Evolutionary conservation across 2,329 filamentous ascomycete genomes (phyloP).

Genomic region (Aspergillus sp.): DNA sequence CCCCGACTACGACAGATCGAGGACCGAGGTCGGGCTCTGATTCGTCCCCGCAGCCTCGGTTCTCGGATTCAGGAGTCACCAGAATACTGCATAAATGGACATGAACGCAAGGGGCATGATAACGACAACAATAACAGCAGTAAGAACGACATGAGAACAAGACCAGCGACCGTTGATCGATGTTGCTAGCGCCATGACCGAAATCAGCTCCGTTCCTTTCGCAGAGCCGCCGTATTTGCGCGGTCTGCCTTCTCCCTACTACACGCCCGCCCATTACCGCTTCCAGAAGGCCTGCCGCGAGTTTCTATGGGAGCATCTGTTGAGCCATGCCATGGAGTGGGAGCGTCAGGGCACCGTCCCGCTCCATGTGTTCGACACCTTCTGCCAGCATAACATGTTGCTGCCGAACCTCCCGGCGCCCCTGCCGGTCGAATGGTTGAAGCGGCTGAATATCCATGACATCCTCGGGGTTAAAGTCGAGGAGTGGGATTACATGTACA

Average conservation of each 20-base stretch:
- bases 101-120: neutral
- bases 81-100: neutral
- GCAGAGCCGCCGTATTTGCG: constrained; percentile 64
- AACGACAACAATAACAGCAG: neutral
- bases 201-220: constrained; percentile 49
- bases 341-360: constrained; percentile 58
- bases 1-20: too few species aligned
- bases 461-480: constrained; percentile 61
- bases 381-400: constrained; percentile 59
- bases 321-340: constrained; percentile 59
- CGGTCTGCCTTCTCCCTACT: constrained; percentile 64
- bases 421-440: constrained; percentile 59
- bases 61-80: neutral
- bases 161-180: too few species aligned
- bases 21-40: neutral
- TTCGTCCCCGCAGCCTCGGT: neutral
- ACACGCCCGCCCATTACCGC: constrained; percentile 54
- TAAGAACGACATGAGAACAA: neutral
- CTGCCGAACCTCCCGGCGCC: constrained; percentile 63
- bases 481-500: constrained; percentile 66
- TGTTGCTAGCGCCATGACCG: neutral
- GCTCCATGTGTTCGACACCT: constrained; percentile 55
- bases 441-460: constrained; percentile 56
- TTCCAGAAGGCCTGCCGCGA: constrained; percentile 62
- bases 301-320: constrained; percentile 57